Conservation (phyloP, 2,329 filamentous ascomycete genomes). For the Dactylellina parvicollis region DNA sequence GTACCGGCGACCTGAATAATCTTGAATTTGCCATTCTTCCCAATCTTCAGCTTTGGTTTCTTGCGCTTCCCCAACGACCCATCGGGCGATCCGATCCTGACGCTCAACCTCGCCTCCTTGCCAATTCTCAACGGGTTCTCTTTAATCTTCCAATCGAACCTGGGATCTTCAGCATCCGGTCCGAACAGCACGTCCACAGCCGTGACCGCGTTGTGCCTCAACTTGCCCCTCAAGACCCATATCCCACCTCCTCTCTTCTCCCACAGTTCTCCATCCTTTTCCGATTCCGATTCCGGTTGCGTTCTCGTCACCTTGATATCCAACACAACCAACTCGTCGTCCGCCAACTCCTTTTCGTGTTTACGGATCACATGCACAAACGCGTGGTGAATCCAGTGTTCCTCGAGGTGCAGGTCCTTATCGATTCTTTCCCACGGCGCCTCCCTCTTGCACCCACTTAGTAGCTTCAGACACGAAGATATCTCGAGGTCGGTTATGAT, state of each 20-base stretch:
- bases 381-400: slow-evolving; percentile 77
- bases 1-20: slow-evolving; percentile 84
- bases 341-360: slow-evolving; percentile 81
- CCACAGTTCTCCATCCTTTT: slow-evolving; percentile 71
- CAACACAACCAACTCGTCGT: slow-evolving; percentile 78
- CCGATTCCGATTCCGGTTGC: slow-evolving; percentile 70
- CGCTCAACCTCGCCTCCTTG: slow-evolving; percentile 69
- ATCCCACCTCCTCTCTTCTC: slow-evolving; percentile 79
- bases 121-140: slow-evolving; percentile 62
- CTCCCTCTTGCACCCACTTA: slow-evolving; percentile 73
- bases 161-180: slow-evolving; percentile 87
- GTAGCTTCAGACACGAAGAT: slow-evolving; percentile 77
- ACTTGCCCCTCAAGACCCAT: slow-evolving; percentile 80
- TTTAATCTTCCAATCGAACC: slow-evolving; percentile 82
- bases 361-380: slow-evolving; percentile 85
- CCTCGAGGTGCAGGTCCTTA: slow-evolving; percentile 85
- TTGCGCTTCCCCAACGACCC: slow-evolving; percentile 65
- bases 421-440: slow-evolving; percentile 74
- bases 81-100: slow-evolving; percentile 75
- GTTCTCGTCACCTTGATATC: slow-evolving; percentile 79
- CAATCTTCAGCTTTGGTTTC: slow-evolving; percentile 79
- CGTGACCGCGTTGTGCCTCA: slow-evolving; percentile 70
- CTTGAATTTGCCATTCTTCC: slow-evolving; percentile 92
- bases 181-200: slow-evolving; percentile 88
- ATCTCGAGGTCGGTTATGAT: slow-evolving; percentile 88